Conservation (phyloP, 179 eudicot genomes). For the Actinidia arguta region DNA sequence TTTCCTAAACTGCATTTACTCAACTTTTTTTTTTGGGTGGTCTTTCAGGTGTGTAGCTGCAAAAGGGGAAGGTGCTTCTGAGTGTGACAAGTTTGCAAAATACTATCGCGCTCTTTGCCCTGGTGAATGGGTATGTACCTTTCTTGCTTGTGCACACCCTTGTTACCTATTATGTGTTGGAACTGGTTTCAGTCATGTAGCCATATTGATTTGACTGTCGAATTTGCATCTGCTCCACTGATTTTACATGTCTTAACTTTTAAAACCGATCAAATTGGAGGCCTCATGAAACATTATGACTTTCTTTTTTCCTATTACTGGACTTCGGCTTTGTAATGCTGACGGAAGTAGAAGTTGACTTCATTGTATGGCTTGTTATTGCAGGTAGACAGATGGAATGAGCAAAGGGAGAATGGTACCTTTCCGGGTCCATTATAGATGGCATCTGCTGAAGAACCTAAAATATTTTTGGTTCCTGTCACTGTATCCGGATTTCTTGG, state of each 20-base stretch:
- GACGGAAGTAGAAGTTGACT: neutral
- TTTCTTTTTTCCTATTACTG: neutral
- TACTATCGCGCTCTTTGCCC: constrained; percentile 72
- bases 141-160: neutral
- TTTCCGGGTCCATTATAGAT: constrained; percentile 66
- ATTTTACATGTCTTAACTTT: neutral
- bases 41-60: constrained; percentile 65
- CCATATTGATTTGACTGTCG: neutral
- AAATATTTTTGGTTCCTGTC: neutral
- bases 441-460: constrained; percentile 15
- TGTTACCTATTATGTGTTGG: neutral
- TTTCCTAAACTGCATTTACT: neutral
- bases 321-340: neutral
- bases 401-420: constrained; percentile 84
- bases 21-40: neutral
- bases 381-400: constrained; percentile 85
- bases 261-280: neutral
- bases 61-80: constrained; percentile 79
- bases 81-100: constrained; percentile 76
- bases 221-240: neutral
- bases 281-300: neutral
- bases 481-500: constrained; percentile 10
- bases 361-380: neutral
- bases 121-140: constrained; percentile 74
- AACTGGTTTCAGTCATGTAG: neutral